Conservation (phyloP, 163 green algal species). For the Chlorella variabilis region DNA sequence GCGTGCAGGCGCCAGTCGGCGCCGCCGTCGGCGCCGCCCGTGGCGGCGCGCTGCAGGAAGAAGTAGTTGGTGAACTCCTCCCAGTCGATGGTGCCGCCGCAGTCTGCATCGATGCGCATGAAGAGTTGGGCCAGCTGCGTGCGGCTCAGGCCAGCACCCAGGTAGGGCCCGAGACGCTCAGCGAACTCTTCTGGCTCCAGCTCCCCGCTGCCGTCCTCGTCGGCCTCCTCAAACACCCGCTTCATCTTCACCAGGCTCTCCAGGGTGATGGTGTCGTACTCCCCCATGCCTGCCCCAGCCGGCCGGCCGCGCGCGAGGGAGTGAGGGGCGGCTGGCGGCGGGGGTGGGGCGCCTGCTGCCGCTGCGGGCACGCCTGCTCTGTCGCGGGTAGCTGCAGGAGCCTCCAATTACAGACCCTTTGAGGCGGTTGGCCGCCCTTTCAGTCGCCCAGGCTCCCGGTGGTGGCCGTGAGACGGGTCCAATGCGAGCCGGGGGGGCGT, state of each 20-base stretch:
- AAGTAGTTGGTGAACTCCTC: conserved; percentile 90
- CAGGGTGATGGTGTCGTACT: conserved; percentile 40
- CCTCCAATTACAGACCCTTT: no score
- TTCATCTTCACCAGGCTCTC: conserved; percentile 63
- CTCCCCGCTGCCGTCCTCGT: conserved; percentile 84
- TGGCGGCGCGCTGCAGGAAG: conserved; percentile 76
- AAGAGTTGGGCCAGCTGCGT: conserved; percentile 81
- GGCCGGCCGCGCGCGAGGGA: background rate
- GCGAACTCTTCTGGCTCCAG: conserved; percentile 86
- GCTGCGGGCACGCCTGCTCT: no score
- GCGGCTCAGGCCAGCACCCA: conserved; percentile 45
- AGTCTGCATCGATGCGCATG: conserved; percentile 92
- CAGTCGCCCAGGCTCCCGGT: no score
- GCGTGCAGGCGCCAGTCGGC: conserved; percentile 35
- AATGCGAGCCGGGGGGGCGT: no score
- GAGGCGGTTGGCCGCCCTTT: no score
- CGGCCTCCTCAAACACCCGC: conserved; percentile 78
- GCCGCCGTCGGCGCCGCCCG: conserved; percentile 53
- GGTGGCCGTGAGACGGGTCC: no score
- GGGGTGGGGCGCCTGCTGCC: no score
- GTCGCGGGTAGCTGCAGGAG: no score
- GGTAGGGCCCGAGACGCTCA: conserved; percentile 74
- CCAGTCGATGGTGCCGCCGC: conserved; percentile 87
- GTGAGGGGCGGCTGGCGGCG: background rate
- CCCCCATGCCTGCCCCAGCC: background rate